Evolutionary conservation across 805 yeast species (phyloP), one percentile per base, ranked within the genome.

Genomic region (Yamadazyma akitaensis): DNA sequence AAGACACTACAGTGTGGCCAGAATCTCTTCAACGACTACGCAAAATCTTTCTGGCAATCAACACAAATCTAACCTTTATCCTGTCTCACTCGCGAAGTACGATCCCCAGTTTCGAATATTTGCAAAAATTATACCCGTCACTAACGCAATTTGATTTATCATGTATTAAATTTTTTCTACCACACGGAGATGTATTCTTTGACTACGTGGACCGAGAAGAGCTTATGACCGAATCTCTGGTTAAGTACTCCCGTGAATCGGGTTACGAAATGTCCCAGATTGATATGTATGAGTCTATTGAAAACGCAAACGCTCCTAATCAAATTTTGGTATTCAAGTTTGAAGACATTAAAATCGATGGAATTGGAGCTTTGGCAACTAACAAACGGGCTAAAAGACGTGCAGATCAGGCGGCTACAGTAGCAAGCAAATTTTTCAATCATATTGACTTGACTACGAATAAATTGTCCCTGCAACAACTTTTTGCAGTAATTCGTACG

Each of bases 191-290:
- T 11, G 67, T 81, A 2, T 82, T 83, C 56, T 70, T 58, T 43
- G 86, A 81, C 42, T 91, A 87, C 60, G 82, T 85, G 37, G 96
- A 91, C 61, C 89, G 85, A 59, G 84, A 84, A 56, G 91, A 83
- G 54, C 58, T 82, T 10, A 49, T 60, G 41, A 65, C 76, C 31
- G 73, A 67, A 9, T 79, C 76, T 42, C 70, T 70, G 46, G 72
- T 74, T 34, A 63, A 70, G 46, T 64, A 63, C 16, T 64, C 70
- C 25, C 51, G 72, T 53, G 44, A 51, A n/a, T 54, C 54, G 18
- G 76, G 76, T 1, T 71, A 66, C 45, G 51, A 59, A 18, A 72
- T 65, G 53, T 55, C 61, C 13, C 55, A 65, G 8, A 49, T 62
- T 2, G 75, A 75, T 40, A 82, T 70, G 42, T 70, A 79, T 35